Evolutionary conservation across 441 rosid genomes (phyloP).

Genomic region (Populus hybrid): DNA sequence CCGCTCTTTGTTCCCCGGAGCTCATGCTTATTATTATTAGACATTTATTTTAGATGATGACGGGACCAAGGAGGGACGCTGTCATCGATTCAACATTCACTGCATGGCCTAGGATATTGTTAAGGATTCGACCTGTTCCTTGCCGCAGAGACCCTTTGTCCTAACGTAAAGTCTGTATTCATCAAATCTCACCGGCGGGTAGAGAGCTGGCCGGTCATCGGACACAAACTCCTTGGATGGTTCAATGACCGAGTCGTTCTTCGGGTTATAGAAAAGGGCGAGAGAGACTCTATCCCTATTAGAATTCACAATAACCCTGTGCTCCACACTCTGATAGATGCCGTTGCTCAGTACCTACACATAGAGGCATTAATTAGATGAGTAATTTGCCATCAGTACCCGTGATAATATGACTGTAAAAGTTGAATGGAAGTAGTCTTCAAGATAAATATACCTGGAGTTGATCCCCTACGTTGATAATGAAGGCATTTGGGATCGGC

Average conservation of each 20-base stretch:
- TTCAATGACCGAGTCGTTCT: conserved; percentile 58
- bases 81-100: not conserved
- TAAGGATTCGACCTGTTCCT: conserved; percentile 71
- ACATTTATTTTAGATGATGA: not conserved
- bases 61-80: not conserved
- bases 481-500: conserved; percentile 65
- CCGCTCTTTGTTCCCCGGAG: not conserved
- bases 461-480: conserved; percentile 82
- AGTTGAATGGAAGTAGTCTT: not conserved
- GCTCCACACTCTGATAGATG: conserved; percentile 85
- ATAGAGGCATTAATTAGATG: not conserved
- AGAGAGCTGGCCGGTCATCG: conserved; percentile 50
- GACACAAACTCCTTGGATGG: conserved; percentile 66
- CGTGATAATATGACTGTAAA: not conserved
- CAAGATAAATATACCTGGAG: conserved; percentile 46
- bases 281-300: conserved; percentile 67
- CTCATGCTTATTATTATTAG: not conserved
- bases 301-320: conserved; percentile 79
- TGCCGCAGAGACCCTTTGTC: conserved; percentile 68
- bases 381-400: not conserved
- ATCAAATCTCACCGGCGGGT: conserved; percentile 67
- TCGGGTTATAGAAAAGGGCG: conserved; percentile 91
- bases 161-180: conserved; percentile 73
- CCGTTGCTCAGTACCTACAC: conserved; percentile 75
- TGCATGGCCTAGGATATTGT: conserved; percentile 5